Conservation (phyloP, 305 asterid species). For the Salvia sclarea region DNA sequence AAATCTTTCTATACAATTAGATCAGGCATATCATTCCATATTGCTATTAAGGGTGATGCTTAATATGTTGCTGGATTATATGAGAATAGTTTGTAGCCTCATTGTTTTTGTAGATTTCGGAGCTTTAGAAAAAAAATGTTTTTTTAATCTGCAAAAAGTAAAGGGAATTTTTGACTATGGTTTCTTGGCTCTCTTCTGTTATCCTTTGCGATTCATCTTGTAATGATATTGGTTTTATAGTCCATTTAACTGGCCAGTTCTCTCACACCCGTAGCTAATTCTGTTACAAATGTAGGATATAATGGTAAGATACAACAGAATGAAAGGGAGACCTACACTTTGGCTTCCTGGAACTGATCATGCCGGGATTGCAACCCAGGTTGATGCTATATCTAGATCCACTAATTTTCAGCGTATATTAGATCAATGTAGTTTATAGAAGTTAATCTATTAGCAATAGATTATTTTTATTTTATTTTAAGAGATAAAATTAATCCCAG, state of each 20-base stretch:
- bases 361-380: slow-evolving; percentile 99
- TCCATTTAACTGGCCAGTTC: slow-evolving; percentile 2
- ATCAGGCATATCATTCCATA: background rate
- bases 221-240: slow-evolving; percentile 11
- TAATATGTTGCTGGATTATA: background rate
- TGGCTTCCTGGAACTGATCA: slow-evolving; percentile 99
- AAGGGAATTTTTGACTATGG: background rate
- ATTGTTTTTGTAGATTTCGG: slow-evolving; percentile 7
- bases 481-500: background rate
- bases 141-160: background rate
- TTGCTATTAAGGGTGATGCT: background rate
- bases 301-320: slow-evolving; percentile 90
- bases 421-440: slow-evolving; percentile 6
- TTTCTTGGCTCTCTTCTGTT: background rate
- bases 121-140: background rate
- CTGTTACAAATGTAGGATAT: slow-evolving; percentile 64
- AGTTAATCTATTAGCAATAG: slow-evolving; percentile 8
- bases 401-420: slow-evolving; percentile 3
- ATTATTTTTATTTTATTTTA: background rate
- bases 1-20: background rate
- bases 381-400: slow-evolving; percentile 37
- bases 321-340: slow-evolving; percentile 94
- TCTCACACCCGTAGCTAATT: background rate
- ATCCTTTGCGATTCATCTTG: background rate
- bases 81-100: background rate